Conservation (phyloP, 495 filamentous ascomycete genomes). For the Trichoderma gamsii region DNA sequence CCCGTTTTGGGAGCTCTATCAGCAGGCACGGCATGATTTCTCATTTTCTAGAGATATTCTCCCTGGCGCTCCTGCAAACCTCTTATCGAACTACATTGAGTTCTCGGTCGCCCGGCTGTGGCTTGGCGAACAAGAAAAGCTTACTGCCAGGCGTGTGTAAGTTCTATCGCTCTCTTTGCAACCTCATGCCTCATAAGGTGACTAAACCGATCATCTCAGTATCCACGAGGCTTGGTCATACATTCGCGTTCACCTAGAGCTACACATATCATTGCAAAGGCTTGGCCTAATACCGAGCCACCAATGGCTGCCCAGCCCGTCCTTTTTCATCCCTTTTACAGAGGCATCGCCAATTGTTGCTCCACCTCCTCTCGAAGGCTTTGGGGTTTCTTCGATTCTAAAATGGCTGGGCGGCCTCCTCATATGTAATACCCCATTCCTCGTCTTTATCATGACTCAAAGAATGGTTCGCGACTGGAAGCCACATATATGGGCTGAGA, state of each 20-base stretch:
- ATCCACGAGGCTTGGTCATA: conserved; percentile 28
- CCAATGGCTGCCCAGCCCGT: conserved; percentile 34
- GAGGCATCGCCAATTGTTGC: conserved; percentile 39
- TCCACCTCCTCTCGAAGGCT: conserved; percentile 28
- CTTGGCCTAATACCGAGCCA: conserved; percentile 37
- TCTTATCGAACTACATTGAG: conserved; percentile 14
- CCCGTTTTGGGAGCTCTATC: conserved; percentile 33
- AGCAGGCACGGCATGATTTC: conserved; percentile 24
- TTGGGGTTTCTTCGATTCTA: neutral
- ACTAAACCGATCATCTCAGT: conserved; percentile 19
- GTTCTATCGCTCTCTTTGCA: neutral
- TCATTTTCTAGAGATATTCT: conserved; percentile 22
- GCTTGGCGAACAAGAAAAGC: conserved; percentile 4
- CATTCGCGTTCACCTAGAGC: conserved; percentile 38
- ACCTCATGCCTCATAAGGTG: neutral
- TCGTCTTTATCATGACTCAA: conserved; percentile 10
- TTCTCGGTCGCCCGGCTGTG: conserved; percentile 4
- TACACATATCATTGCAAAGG: conserved; percentile 45
- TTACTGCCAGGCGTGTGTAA: neutral
- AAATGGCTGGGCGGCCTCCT: conserved; percentile 10
- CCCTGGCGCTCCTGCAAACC: conserved; percentile 9
- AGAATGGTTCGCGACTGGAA: conserved; percentile 11
- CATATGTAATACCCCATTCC: conserved; percentile 16
- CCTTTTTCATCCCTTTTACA: conserved; percentile 47
- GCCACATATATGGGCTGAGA: conserved; percentile 11